Evolutionary conservation across 306 rosid species (phyloP).

Genomic region (Gillenia trifoliata): DNA sequence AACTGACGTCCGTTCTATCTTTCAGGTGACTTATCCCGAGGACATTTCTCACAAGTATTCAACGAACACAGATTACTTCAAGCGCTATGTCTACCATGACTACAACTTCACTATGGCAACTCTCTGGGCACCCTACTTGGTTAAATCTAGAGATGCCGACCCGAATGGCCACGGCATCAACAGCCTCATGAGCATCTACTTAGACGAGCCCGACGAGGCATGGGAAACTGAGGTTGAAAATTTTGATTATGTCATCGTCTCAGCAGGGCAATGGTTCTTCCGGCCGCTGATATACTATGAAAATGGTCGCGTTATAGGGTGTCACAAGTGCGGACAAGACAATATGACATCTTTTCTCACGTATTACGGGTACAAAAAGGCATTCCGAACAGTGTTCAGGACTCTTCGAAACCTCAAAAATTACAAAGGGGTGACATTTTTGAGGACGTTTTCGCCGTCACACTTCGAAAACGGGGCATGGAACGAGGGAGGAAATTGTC

Average conservation of each 20-base stretch:
- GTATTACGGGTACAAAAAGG: slow-evolving; percentile 53
- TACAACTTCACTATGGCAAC: slow-evolving; percentile 65
- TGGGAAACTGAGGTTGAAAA: slow-evolving; percentile 49
- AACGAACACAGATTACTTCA: slow-evolving; percentile 38
- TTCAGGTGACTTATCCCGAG: slow-evolving; percentile 63
- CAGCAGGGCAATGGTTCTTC: slow-evolving; percentile 94
- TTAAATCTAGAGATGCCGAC: slow-evolving; percentile 45
- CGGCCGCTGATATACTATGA: slow-evolving; percentile 52
- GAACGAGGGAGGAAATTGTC: slow-evolving; percentile 83
- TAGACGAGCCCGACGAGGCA: slow-evolving; percentile 58
- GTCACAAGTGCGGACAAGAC: slow-evolving; percentile 43
- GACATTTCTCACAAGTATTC: slow-evolving; percentile 43
- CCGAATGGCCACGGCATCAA: slow-evolving; percentile 30
- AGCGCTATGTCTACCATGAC: slow-evolving; percentile 43
- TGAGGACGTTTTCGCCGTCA: slow-evolving; percentile 84
- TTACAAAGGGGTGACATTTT: slow-evolving; percentile 61
- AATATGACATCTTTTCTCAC: slow-evolving; percentile 35
- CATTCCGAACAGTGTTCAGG: slow-evolving; percentile 56
- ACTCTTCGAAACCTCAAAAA: slow-evolving; percentile 32
- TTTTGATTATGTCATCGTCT: slow-evolving; percentile 70
- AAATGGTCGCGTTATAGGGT: slow-evolving; percentile 49
- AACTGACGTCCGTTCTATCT: not conserved
- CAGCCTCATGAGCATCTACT: slow-evolving; percentile 54
- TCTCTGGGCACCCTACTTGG: slow-evolving; percentile 80
- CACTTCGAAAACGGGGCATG: slow-evolving; percentile 89